Base-by-base conservation (phyloP, 106 monocot genomes). In the Dendrobium officinale region DNA sequence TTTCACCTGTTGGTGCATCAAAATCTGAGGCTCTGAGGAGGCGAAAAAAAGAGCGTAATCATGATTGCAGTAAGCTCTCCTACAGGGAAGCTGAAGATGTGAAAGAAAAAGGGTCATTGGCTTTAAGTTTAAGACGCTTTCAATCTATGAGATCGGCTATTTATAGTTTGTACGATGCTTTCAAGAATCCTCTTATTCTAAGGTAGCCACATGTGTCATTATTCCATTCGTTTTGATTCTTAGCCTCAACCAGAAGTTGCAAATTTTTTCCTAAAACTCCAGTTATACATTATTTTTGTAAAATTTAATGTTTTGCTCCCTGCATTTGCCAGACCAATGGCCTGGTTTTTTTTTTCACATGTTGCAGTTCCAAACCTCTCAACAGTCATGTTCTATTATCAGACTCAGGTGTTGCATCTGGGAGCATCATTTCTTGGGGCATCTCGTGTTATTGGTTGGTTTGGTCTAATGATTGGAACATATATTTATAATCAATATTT, bases 331-430 rank as follows among this genome's bases (percentile, higher is more conserved):
- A 94, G 94, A 81, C 94, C 94, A 31, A 94, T 94, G 89, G 86
- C 88, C 48, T 94, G 94, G 94, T 94, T 94, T 88, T 91, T 94
- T 80, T 74, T 91, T 77, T 86, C 94, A 33, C 84, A 89, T 80
- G 79, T 90, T 59, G 68, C 88, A 78, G 81, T 91, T 78, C 94
- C 94, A 85, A 94, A 88, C 77, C 86, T 94, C 55, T 94, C 94
- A 58, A 94, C 91, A 29, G 80, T 81, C 42, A 91, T 94, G 89
- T 94, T 94, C 83, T 94, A 94, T 80, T 94, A 94, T 80, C 91
- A 91, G 86, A 91, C 86, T 82, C 89, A 91, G 78, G 85, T 85
- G 29, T 84, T 94, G 78, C 83, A 94, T 68, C 72, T 94, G 80
- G 94, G 91, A 75, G 82, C 94, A 76, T 89, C 91, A 44, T 94